phyloP scores from a whole-genome alignment of 192 early-diverging fungal species.

The Gonapodya sp. region DNA sequence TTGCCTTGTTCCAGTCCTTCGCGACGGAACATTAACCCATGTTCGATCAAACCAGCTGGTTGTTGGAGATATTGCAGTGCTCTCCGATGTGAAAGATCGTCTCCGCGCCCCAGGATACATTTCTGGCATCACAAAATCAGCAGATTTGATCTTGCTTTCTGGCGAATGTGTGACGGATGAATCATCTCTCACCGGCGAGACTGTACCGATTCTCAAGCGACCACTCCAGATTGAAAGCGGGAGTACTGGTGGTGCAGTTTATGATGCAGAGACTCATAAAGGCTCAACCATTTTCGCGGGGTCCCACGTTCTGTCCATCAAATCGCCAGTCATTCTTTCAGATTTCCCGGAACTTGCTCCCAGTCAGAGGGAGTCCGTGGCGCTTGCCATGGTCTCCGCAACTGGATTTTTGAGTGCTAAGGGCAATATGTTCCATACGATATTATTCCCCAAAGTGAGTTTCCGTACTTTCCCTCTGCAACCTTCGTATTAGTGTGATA shows the following conservation, averaged over 20 bases:
- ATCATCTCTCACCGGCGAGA: neutral
- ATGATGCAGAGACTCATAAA: neutral
- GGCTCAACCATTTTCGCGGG: conserved; percentile 5
- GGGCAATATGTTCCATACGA: neutral
- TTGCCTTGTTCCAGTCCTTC: neutral
- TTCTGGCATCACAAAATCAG: neutral
- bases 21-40: neutral
- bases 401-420: neutral
- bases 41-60: neutral
- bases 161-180: neutral
- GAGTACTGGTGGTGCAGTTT: too few species aligned
- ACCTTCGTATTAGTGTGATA: too few species aligned
- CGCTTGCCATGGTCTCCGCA: neutral
- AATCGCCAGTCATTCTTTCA: neutral
- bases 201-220: neutral
- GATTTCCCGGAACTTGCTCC: neutral
- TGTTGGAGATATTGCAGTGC: neutral
- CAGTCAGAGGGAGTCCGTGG: neutral
- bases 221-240: neutral
- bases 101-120: neutral
- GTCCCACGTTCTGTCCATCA: neutral
- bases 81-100: neutral
- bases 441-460: neutral
- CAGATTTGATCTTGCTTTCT: neutral
- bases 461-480: neutral